phyloP scores from a whole-genome alignment of 2,329 filamentous ascomycete species.

The Leptographium galeiforme region DNA sequence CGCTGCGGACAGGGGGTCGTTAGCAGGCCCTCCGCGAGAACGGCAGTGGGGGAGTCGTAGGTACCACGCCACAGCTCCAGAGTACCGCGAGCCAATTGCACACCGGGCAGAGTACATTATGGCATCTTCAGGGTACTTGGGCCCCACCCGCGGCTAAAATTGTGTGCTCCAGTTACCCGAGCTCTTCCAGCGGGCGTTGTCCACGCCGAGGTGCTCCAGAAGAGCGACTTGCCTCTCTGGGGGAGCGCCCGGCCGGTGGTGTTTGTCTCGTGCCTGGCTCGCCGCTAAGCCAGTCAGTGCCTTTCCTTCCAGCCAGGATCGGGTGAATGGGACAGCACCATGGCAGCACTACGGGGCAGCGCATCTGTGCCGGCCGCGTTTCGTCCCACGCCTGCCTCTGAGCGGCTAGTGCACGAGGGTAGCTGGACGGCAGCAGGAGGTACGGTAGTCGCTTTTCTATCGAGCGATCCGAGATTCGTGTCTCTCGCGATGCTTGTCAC shows the following conservation, averaged over 20 bases:
- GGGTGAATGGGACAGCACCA: neutral
- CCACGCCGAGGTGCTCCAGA: conserved; percentile 8
- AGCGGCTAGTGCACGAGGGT: too few species aligned
- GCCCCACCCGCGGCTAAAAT: conserved; percentile 6
- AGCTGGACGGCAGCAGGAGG: too few species aligned
- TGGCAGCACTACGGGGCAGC: neutral
- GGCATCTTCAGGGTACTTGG: neutral
- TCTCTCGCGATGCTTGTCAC: too few species aligned
- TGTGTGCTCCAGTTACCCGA: conserved; percentile 11
- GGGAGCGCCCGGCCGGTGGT: neutral
- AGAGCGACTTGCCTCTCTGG: neutral
- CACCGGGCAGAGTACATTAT: neutral
- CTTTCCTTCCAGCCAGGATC: neutral
- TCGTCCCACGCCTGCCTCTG: neutral
- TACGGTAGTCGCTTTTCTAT: too few species aligned
- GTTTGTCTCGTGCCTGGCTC: neutral
- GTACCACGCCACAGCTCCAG: neutral
- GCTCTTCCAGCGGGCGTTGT: conserved; percentile 6
- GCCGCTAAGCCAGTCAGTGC: neutral
- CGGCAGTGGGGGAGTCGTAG: neutral
- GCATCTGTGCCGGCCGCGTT: neutral
- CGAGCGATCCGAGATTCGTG: too few species aligned
- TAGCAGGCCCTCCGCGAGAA: neutral
- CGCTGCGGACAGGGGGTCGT: neutral
- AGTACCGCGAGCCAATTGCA: neutral